Conservation (phyloP, 345 rosid genomes). For the Brassica rapa region DNA sequence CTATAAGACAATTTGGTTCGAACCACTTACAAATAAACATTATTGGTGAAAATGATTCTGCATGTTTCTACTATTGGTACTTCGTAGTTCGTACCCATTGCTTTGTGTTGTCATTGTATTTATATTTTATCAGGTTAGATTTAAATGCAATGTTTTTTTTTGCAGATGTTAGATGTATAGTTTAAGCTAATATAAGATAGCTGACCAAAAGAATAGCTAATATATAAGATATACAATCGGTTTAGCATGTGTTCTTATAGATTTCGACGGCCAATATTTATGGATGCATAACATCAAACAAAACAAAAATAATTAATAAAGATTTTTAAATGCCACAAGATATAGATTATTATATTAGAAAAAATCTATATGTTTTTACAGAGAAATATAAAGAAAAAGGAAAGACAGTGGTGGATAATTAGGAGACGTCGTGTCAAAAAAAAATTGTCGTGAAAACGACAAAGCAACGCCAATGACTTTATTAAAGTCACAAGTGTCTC, state of each 20-base stretch:
- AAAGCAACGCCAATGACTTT: constrained; percentile 47
- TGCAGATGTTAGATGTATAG: not conserved
- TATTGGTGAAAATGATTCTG: constrained; percentile 1
- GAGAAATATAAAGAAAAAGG: constrained; percentile 10
- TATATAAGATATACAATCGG: not conserved
- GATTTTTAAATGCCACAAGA: not conserved
- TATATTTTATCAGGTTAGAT: not conserved
- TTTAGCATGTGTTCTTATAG: not conserved
- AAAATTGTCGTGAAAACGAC: constrained; percentile 43
- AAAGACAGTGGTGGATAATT: constrained; percentile 35
- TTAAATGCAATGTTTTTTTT: not conserved
- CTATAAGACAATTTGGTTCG: not conserved
- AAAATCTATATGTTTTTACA: constrained; percentile 22
- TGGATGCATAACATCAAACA: not conserved
- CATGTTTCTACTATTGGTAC: constrained; percentile 6
- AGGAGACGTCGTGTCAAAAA: constrained; percentile 43
- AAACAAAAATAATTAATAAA: not conserved
- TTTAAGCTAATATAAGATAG: not conserved
- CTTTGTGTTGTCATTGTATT: not conserved
- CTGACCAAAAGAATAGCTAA: too few species aligned
- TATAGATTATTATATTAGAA: not conserved
- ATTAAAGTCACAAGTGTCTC: constrained; percentile 46
- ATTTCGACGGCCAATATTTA: not conserved
- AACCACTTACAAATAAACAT: constrained; percentile 1
- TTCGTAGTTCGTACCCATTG: not conserved